Base-by-base conservation (phyloP, 176 grass and related monocot species). In the Zoysia pacifica region DNA sequence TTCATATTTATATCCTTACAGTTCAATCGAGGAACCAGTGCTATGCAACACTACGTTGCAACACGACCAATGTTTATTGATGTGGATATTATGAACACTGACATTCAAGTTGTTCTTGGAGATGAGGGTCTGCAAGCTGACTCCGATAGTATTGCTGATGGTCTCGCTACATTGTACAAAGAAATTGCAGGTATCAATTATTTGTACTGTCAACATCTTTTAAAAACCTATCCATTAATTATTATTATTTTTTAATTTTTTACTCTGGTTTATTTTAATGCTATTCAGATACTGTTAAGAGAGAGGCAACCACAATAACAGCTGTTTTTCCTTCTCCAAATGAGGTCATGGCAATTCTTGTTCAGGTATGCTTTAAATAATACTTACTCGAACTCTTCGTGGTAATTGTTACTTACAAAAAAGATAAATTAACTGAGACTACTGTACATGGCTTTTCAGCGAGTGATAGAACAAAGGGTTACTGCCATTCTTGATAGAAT, bases 321-420 rank as follows among this genome's bases (percentile, higher is more conserved):
- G 88, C 96, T 51, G 96, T 99, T 51, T 99, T 99, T 78, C 96
- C 96, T 77, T 99, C 96, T 78, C 96, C 96, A 9, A 99, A 89
- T 82, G 96, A 99, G 87, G 96, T 99, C 73, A 99, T 99, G 96
- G 86, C 96, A 54, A 95, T 95, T 76, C 92, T 99, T 87, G 96
- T 99, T 71, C 96, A 99, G 93, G 96, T 93, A 76, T 88, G 82
- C 28, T 28, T 28, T 28, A 28, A 51, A 82, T 83, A 49, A 36
- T 71, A 37, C 15, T 71, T n/a, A 55, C 14, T 55, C 74, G 18
- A 18, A 54, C 41, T 69, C 12, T 90, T 13, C 82, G 48, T 83
- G 59, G n/a, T 85, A 43, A 39, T 20, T 37, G 46, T 80, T 66
- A 46, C 62, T 77, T 53, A 69, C 78, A 12, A 81, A 75, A 83